phyloP scores from a whole-genome alignment of 306 rosid genomes.

The Coriaria nepalensis region DNA sequence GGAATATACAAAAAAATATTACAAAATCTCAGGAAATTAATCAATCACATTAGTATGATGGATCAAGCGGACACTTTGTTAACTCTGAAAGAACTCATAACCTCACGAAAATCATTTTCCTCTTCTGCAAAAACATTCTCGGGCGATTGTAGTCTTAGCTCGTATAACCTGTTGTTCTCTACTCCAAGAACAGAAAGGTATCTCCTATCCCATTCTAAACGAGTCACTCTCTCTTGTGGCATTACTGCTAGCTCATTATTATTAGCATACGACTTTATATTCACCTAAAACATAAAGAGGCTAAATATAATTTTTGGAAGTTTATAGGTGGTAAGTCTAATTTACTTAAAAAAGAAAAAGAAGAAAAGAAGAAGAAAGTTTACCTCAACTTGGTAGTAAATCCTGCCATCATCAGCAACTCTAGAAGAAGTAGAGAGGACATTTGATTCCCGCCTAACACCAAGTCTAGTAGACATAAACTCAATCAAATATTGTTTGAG shows the following conservation, averaged over 20 bases:
- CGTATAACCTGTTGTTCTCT: conserved; percentile 82
- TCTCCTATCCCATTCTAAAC: conserved; percentile 84
- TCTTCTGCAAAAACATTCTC: conserved; percentile 74
- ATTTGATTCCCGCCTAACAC: conserved; percentile 70
- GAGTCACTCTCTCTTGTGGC: conserved; percentile 75
- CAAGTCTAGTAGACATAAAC: conserved; percentile 86
- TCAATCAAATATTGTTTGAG: conserved; percentile 75
- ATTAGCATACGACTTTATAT: conserved; percentile 87
- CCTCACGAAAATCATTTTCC: conserved; percentile 61
- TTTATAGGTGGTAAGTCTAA: not conserved
- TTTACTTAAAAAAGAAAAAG: not conserved
- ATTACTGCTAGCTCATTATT: conserved; percentile 90
- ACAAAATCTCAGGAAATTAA: not conserved
- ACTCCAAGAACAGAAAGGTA: conserved; percentile 92
- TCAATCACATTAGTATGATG: not conserved
- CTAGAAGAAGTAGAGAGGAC: conserved; percentile 57
- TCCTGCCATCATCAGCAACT: conserved; percentile 75
- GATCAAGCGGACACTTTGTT: conserved; percentile 39
- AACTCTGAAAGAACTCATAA: conserved; percentile 86
- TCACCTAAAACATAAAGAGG: conserved; percentile 1
- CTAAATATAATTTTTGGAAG: no score
- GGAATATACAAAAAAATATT: not conserved
- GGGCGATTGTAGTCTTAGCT: conserved; percentile 75
- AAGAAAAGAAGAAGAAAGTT: not conserved
- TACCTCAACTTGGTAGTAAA: conserved; percentile 89